Evolutionary conservation across 257 asterid genomes (phyloP).

Genomic region (Fraxinus cuspidata): DNA sequence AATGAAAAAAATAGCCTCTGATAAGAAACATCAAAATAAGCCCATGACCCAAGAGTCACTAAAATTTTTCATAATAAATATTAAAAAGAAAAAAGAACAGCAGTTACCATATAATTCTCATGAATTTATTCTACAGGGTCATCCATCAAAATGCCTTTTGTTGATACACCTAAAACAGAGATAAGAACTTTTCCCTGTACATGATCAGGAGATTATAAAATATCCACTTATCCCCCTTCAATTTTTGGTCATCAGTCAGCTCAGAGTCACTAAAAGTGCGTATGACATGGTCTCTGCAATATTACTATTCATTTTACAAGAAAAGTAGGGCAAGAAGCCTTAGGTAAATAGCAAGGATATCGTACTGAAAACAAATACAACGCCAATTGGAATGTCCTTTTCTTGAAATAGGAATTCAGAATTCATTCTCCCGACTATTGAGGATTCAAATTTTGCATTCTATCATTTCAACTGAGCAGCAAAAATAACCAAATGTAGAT

Average conservation of each 20-base stretch:
- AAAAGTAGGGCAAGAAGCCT: background rate
- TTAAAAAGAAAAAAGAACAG: constrained; percentile 1
- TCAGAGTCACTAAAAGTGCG: background rate
- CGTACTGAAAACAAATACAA: background rate
- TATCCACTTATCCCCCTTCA: background rate
- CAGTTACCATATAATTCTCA: background rate
- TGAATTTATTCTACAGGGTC: background rate
- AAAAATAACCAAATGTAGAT: too few relatives aligned
- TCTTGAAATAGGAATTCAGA: background rate
- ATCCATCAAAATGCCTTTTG: background rate
- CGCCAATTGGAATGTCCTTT: background rate
- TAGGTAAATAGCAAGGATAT: background rate
- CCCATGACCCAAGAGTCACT: background rate
- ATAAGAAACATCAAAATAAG: background rate
- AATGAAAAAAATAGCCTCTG: constrained; percentile 4
- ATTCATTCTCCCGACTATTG: too few relatives aligned
- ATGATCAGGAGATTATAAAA: too few relatives aligned
- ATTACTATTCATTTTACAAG: too few relatives aligned
- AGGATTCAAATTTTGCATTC: too few relatives aligned
- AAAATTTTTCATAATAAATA: background rate
- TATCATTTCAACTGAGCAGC: too few relatives aligned
- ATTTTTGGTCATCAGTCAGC: background rate
- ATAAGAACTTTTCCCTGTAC: too few relatives aligned
- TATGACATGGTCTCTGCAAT: background rate
- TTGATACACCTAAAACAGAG: background rate